Percentiles rank a stretch among this genome's conserved stretches.
These are phyloP conservation scores for Wickerhamomyces strasburgensis DNA, from an alignment of 805 yeast species.

Conservation along the genomic window DNA sequence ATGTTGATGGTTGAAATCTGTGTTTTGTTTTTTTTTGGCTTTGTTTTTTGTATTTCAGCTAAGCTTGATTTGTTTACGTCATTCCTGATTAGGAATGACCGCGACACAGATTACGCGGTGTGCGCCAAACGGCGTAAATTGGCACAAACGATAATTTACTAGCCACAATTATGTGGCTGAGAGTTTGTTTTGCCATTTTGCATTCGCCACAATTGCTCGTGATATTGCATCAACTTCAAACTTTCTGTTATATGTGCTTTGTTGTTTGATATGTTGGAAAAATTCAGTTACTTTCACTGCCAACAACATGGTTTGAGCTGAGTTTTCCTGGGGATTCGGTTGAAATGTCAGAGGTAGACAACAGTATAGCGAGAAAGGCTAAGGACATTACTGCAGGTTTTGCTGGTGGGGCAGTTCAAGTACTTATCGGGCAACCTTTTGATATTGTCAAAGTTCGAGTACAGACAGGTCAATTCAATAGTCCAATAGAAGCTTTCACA, in stretches of 20 bases:
- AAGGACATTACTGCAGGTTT: conserved; percentile 77
- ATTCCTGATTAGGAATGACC: conserved; percentile 9
- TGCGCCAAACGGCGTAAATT: too few species aligned
- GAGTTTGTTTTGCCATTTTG: too few species aligned
- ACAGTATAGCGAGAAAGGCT: conserved; percentile 29
- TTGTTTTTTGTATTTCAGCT: conserved; percentile 6
- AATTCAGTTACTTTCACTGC: too few species aligned
- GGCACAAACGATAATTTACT: too few species aligned
- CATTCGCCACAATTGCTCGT: too few species aligned
- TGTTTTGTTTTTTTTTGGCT: conserved; percentile 2
- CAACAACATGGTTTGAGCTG: too few species aligned
- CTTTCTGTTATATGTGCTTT: not conserved
- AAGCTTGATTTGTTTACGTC: conserved; percentile 13
- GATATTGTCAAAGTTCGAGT: conserved; percentile 91
- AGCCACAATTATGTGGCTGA: not conserved
- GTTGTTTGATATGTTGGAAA: too few species aligned
- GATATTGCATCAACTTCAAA: not conserved
- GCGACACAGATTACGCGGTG: not conserved
- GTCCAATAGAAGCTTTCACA: conserved; percentile 70
- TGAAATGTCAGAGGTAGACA: conserved; percentile 4
- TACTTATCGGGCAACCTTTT: conserved; percentile 86
- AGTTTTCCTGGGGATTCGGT: not conserved
- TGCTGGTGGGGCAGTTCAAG: conserved; percentile 94
- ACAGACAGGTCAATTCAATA: conserved; percentile 81
- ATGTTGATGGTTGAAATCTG: too few species aligned